Conservation (phyloP, 2,329 filamentous ascomycete species). For the Scopulariopsis brevicaulis region DNA sequence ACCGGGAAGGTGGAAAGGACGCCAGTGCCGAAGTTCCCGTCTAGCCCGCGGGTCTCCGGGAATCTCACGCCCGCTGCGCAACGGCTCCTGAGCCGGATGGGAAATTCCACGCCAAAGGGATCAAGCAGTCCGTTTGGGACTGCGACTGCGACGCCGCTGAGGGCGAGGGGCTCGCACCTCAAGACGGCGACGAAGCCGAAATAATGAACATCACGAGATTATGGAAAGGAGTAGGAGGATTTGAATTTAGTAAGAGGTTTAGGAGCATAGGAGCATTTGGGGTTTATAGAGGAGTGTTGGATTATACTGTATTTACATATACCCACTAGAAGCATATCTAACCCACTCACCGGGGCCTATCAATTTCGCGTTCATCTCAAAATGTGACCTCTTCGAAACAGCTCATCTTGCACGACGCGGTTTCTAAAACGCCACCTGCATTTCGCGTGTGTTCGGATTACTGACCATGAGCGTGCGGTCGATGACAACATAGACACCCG, state of each 20-base stretch:
- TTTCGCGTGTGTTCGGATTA: background rate
- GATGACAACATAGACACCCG: background rate
- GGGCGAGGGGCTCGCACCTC: slow-evolving; percentile 24
- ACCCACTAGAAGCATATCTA: slow-evolving; percentile 1
- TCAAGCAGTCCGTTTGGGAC: slow-evolving; percentile 20
- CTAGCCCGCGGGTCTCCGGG: slow-evolving; percentile 45
- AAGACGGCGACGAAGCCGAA: slow-evolving; percentile 16
- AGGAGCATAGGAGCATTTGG: background rate
- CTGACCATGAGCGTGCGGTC: background rate
- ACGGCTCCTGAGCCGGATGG: slow-evolving; percentile 53
- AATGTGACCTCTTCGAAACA: background rate
- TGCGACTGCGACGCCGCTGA: slow-evolving; percentile 20
- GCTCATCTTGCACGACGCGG: background rate
- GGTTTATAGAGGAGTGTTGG: background rate
- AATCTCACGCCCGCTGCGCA: slow-evolving; percentile 65
- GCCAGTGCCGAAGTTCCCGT: slow-evolving; percentile 60
- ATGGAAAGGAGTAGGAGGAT: background rate
- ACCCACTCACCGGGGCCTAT: background rate
- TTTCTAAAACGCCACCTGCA: background rate
- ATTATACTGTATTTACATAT: background rate
- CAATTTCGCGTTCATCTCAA: background rate
- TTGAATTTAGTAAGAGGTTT: background rate
- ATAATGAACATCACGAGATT: slow-evolving; percentile 1
- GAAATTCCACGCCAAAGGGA: slow-evolving; percentile 25
- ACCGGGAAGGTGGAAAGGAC: slow-evolving; percentile 47